Evolutionary conservation across 2,329 filamentous ascomycete genomes (phyloP).

Genomic region (Trichoderma arundinaceum): DNA sequence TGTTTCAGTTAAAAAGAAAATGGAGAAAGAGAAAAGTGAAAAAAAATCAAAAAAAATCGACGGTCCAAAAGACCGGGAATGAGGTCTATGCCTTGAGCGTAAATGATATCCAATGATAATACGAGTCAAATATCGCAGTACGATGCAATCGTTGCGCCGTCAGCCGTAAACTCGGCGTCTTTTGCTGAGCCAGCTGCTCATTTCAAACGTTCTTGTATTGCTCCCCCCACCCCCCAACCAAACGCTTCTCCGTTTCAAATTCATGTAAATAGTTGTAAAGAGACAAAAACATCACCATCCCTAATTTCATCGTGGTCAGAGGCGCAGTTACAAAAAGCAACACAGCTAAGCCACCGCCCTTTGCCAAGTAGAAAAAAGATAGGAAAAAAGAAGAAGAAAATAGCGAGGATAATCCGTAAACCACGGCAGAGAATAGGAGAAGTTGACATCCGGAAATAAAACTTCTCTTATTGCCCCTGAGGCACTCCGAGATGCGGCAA

Average conservation of each 20-base stretch:
- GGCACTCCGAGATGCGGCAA: slow-evolving; percentile 14
- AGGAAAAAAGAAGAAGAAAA: background rate
- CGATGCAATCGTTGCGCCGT: slow-evolving; percentile 27
- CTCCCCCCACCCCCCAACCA: too few species aligned
- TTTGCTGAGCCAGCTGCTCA: slow-evolving; percentile 15
- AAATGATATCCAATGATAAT: slow-evolving; percentile 26
- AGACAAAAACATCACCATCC: slow-evolving; percentile 7
- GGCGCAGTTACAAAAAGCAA: slow-evolving; percentile 7
- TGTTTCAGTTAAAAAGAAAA: background rate
- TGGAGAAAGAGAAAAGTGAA: background rate
- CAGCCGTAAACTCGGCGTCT: slow-evolving; percentile 17
- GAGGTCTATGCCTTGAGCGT: slow-evolving; percentile 24
- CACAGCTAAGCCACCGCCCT: slow-evolving; percentile 1
- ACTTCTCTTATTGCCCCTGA: slow-evolving; percentile 20
- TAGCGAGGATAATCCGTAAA: background rate
- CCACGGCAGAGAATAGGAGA: background rate
- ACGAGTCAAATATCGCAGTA: slow-evolving; percentile 26
- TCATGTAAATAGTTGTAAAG: slow-evolving; percentile 25
- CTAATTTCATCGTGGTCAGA: slow-evolving; percentile 8
- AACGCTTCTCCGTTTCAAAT: slow-evolving; percentile 21
- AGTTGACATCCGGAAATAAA: background rate
- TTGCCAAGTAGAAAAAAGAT: background rate
- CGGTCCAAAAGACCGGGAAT: background rate
- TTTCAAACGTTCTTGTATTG: slow-evolving; percentile 22
- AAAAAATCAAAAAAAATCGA: slow-evolving; percentile 7